These are phyloP conservation scores for Bondarzewia mesenterica DNA, from an alignment of 1,284 basidiomycete species.

Conservation along the genomic window DNA sequence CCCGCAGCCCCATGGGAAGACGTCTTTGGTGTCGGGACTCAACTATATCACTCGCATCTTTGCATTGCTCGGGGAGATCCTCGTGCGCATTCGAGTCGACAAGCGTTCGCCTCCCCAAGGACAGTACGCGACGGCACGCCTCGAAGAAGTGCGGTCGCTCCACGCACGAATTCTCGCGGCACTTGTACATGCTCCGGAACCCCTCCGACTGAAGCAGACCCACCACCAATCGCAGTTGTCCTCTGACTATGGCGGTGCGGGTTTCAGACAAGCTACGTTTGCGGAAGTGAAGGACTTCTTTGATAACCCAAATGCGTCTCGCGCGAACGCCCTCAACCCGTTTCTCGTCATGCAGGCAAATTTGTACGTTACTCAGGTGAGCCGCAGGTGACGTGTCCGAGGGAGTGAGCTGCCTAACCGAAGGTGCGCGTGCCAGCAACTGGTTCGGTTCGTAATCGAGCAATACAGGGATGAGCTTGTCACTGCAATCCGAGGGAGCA, in stretches of 20 bases:
- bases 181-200: slow-evolving; percentile 63
- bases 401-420: neutral
- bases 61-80: slow-evolving; percentile 73
- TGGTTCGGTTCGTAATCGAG: slow-evolving; percentile 82
- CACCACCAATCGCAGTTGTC: slow-evolving; percentile 39
- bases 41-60: slow-evolving; percentile 85
- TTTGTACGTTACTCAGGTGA: slow-evolving; percentile 79
- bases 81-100: slow-evolving; percentile 76
- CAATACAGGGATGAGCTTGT: slow-evolving; percentile 82
- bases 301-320: slow-evolving; percentile 78
- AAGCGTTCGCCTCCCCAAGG: slow-evolving; percentile 77
- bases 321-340: slow-evolving; percentile 75
- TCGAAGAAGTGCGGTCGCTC: slow-evolving; percentile 73
- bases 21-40: slow-evolving; percentile 74
- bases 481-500: slow-evolving; percentile 51
- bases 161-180: slow-evolving; percentile 66
- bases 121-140: slow-evolving; percentile 70
- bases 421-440: slow-evolving; percentile 49
- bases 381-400: slow-evolving; percentile 10
- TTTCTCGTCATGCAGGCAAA: slow-evolving; percentile 88
- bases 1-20: slow-evolving; percentile 75
- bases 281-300: slow-evolving; percentile 85
- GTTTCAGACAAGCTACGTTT: slow-evolving; percentile 73
- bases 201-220: slow-evolving; percentile 55
- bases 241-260: slow-evolving; percentile 57